Conservation (phyloP, 768 basidiomycete genomes). For the Russula ochroleuca region DNA sequence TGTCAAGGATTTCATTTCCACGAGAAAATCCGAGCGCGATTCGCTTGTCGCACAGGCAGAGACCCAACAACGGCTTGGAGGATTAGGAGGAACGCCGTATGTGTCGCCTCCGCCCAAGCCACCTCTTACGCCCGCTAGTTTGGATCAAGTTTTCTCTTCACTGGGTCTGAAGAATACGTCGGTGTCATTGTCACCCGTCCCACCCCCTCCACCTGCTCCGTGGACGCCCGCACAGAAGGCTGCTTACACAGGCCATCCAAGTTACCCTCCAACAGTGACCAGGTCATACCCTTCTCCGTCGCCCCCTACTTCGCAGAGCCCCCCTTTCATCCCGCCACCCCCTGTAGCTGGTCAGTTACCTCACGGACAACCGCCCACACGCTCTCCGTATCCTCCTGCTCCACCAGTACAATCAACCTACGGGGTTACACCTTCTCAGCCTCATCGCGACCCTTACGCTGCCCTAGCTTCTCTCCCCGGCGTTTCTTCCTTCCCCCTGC, state of each 20-base stretch:
- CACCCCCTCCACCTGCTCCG: conserved; percentile 33
- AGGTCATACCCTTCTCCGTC: conserved; percentile 23
- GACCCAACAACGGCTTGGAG: conserved; percentile 57
- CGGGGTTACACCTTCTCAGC: conserved; percentile 29
- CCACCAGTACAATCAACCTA: conserved; percentile 21
- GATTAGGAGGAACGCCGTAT: conserved; percentile 30
- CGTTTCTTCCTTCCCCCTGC: conserved; percentile 25
- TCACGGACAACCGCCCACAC: conserved; percentile 14
- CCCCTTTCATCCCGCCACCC: conserved; percentile 27
- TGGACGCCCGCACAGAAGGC: conserved; percentile 27
- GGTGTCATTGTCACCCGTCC: conserved; percentile 34
- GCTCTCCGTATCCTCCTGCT: conserved; percentile 13
- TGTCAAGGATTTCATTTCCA: conserved; percentile 56
- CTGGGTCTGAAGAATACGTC: conserved; percentile 46
- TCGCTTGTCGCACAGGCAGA: conserved; percentile 65
- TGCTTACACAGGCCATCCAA: conserved; percentile 12
- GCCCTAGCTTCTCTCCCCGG: conserved; percentile 21
- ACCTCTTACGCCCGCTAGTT: conserved; percentile 26
- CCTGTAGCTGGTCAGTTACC: conserved; percentile 28
- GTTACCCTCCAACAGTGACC: conserved; percentile 17
- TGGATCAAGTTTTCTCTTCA: conserved; percentile 52
- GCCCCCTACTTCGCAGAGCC: conserved; percentile 19
- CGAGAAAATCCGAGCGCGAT: conserved; percentile 67
- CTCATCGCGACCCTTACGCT: conserved; percentile 29
- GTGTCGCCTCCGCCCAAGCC: conserved; percentile 35